These are phyloP conservation scores for Dactylella cylindrospora DNA, from an alignment of 2,329 filamentous ascomycete genomes.

Conservation along the genomic window DNA sequence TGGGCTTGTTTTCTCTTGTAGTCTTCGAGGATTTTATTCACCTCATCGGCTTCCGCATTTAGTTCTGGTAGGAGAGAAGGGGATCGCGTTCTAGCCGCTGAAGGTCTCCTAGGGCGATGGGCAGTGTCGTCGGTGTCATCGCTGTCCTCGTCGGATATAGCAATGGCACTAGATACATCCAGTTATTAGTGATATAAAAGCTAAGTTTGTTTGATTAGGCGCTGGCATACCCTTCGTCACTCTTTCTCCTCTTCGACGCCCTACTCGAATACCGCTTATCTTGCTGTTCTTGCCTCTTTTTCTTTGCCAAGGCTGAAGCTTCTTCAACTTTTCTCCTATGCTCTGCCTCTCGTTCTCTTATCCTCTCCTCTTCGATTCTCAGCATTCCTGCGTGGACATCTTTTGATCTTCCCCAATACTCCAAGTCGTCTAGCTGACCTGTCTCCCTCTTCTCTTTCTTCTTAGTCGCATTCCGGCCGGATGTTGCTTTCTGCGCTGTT, in stretches of 20 bases:
- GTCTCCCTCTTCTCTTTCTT: slow-evolving; percentile 1
- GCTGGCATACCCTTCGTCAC: slow-evolving; percentile 6
- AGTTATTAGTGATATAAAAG: no score
- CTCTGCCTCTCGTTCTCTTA: slow-evolving; percentile 9
- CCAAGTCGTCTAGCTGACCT: slow-evolving; percentile 24
- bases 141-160: slow-evolving; percentile 10
- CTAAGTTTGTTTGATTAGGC: neutral
- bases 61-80: slow-evolving; percentile 1
- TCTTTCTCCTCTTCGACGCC: slow-evolving; percentile 29
- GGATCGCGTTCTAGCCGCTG: neutral
- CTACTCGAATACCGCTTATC: slow-evolving; percentile 2
- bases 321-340: slow-evolving; percentile 9
- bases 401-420: slow-evolving; percentile 26
- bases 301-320: neutral
- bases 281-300: slow-evolving; percentile 3
- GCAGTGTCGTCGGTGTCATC: slow-evolving; percentile 4
- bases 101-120: slow-evolving; percentile 3
- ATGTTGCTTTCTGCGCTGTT: neutral
- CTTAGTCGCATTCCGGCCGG: neutral
- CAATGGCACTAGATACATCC: neutral
- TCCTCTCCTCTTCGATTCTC: slow-evolving; percentile 10
- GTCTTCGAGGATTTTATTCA: slow-evolving; percentile 27
- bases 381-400: slow-evolving; percentile 31
- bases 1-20: slow-evolving; percentile 17
- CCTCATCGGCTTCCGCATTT: slow-evolving; percentile 17